Conservation (phyloP, 352 stramenopile species). For the Elongisporangium senticosum region DNA sequence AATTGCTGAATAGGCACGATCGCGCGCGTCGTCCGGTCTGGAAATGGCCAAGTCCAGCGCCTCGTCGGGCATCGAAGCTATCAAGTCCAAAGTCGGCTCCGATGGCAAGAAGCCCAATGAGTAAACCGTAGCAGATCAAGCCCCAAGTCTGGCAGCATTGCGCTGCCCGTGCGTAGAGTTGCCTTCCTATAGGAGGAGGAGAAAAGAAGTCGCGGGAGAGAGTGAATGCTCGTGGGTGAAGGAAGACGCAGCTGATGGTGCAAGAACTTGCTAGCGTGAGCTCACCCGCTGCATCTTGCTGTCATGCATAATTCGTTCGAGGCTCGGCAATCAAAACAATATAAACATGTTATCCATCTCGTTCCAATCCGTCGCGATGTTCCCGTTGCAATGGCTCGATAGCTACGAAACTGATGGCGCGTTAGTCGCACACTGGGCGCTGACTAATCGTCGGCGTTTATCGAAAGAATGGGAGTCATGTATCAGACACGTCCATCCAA, state of each 20-base stretch:
- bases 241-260: not conserved
- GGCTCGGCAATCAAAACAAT: not conserved
- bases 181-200: not conserved
- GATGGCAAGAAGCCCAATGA: slow-evolving; percentile 54
- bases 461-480: not conserved
- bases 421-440: not conserved
- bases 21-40: slow-evolving; percentile 48
- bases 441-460: not conserved
- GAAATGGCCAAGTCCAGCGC: slow-evolving; percentile 81
- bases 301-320: not conserved
- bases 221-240: not conserved
- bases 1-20: slow-evolving; percentile 32
- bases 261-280: not conserved
- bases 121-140: slow-evolving; percentile 5
- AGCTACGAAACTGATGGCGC: not conserved
- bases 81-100: slow-evolving; percentile 67
- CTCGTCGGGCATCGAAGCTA: slow-evolving; percentile 58
- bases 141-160: not conserved
- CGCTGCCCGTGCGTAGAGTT: not conserved
- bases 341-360: not conserved
- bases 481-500: not conserved
- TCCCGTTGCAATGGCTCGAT: too few relatives aligned
- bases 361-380: not conserved
- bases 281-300: not conserved
- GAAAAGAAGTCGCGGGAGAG: not conserved